Evolutionary conservation across 331 rosid species (phyloP).

Genomic region (Dryas integrifolia): DNA sequence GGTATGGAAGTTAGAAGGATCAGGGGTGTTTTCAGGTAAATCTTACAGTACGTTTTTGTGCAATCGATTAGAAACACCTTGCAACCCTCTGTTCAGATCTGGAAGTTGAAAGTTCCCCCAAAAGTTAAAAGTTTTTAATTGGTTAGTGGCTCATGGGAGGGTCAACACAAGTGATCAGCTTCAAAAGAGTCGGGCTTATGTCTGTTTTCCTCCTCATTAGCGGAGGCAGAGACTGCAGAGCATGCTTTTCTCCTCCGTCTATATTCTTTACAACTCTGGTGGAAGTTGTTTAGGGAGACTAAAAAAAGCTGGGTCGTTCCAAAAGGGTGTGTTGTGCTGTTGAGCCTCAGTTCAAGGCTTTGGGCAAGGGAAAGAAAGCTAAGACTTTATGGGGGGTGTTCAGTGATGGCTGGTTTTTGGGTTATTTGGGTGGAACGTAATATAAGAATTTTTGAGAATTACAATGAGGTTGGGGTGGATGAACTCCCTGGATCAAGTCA

Average conservation of each 20-base stretch:
- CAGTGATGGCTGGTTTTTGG: background rate
- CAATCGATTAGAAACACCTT: no score
- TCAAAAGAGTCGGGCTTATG: background rate
- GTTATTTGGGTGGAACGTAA: background rate
- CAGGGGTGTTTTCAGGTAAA: no score
- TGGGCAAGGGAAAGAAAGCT: background rate
- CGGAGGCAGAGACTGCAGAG: background rate
- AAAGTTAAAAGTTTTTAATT: background rate
- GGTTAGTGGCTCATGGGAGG: background rate
- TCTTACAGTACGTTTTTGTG: no score
- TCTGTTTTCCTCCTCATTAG: background rate
- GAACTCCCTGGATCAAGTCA: background rate
- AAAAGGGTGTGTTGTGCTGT: background rate
- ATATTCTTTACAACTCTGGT: background rate
- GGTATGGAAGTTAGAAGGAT: no score
- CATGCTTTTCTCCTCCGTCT: background rate
- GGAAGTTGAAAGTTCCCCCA: background rate
- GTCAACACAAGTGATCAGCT: background rate
- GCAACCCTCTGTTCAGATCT: background rate
- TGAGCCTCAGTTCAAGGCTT: slow-evolving; percentile 1
- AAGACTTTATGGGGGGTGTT: no score
- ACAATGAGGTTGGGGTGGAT: background rate
- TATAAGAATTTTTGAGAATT: background rate
- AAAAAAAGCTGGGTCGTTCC: background rate
- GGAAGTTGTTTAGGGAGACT: background rate